Percentiles rank a stretch among this genome's conserved stretches.
These are phyloP conservation scores for Tuber umbilicatum DNA, from an alignment of 495 filamentous ascomycete species.

Conservation along the genomic window DNA sequence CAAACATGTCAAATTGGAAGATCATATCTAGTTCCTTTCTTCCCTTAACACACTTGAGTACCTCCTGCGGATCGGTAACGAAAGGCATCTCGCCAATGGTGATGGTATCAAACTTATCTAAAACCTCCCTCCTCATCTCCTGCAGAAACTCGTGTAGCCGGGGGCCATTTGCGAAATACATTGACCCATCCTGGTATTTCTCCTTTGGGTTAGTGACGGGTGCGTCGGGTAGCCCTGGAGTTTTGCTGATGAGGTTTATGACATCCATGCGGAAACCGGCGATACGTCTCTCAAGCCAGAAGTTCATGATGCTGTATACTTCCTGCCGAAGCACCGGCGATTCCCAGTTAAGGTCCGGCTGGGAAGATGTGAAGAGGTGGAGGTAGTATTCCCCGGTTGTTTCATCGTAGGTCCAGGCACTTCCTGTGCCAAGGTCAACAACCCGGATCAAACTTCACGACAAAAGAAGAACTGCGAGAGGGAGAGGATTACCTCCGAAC, in stretches of 20 bases:
- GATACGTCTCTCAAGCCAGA: conserved; percentile 63
- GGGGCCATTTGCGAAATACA: conserved; percentile 59
- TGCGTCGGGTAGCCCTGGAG: conserved; percentile 55
- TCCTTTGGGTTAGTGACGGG: conserved; percentile 51
- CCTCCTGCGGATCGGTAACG: conserved; percentile 53
- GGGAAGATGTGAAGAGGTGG: conserved; percentile 58
- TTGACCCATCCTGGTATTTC: conserved; percentile 52
- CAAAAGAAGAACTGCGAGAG: neutral
- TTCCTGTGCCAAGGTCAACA: conserved; percentile 42
- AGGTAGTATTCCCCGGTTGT: conserved; percentile 63
- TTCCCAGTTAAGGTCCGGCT: conserved; percentile 75
- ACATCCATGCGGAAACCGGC: conserved; percentile 66
- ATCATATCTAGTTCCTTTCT: conserved; percentile 66
- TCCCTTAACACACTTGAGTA: conserved; percentile 54
- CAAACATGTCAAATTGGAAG: conserved; percentile 60
- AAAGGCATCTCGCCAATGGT: conserved; percentile 68
- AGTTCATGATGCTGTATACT: conserved; percentile 61
- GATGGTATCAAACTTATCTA: conserved; percentile 61
- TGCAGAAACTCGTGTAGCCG: conserved; percentile 59
- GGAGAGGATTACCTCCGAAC: conserved; percentile 49
- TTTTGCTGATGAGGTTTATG: conserved; percentile 63
- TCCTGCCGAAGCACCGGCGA: conserved; percentile 55
- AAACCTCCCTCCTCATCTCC: conserved; percentile 54
- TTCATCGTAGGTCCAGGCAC: conserved; percentile 62
- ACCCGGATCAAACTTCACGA: neutral